Base-by-base conservation (phyloP, 2,329 filamentous ascomycete genomes). In the Byssothecium circinans region DNA sequence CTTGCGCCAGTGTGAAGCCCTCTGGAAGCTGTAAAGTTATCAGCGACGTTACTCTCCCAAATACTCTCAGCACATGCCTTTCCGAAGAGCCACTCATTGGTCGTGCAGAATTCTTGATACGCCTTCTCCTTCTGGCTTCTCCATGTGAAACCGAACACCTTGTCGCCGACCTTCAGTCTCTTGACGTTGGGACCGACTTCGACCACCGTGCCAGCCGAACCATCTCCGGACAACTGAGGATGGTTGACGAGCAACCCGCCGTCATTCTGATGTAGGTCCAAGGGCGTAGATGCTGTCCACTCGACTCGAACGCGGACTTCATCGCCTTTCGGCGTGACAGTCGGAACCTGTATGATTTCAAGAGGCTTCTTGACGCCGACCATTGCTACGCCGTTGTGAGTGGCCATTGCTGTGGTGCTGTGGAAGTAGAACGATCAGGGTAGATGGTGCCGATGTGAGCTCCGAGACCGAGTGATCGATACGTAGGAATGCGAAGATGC, bases 241-340 rank as follows among this genome's bases (percentile, higher is more conserved):
- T 75, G 67, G 22, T 70, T 58, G 10, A 83, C 73, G 11, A 84
- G 61, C 0, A 86, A 69, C 0, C 80, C 81, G 29, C 82, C 81
- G 56, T 85, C 81, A 36, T 81, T 79, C 49, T 81, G 78, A 65
- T 86, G 83, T 5, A 86, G 69, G 55, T 86, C 81, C 0, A 86
- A 70, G 0, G 83, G 83, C 1, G 80, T 82, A 1, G 82, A 83
- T 2, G 81, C 77, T 2, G 81, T 82, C 79, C 80, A 86, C 47
- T 78, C 69, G 8, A 82, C 78, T 20, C 72, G 75, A 33, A 86
- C 67, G 14, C 77, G 73, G 27, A 83, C 75, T 63, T 86, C 78
- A 29, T 77, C 73, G 10, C 40, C 54, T 12, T 34, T 47, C 1
- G 71, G 70, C 12, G 49, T 45, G 4, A 65, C 45, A 6, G 71